phyloP scores from a whole-genome alignment of 495 filamentous ascomycete genomes.

The Annulohypoxylon nitens region DNA sequence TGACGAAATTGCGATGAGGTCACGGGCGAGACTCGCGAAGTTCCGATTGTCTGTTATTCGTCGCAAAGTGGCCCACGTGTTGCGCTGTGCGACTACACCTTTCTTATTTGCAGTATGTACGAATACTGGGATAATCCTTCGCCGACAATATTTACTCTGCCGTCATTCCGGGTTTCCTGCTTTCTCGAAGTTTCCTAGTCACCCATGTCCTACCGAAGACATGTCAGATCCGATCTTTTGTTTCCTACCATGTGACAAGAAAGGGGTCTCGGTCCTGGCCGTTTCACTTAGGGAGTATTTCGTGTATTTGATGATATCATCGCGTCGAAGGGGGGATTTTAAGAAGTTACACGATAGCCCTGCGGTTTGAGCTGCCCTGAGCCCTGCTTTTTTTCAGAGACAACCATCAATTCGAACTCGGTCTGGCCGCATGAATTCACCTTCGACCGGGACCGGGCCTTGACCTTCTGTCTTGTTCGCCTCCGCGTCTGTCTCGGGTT shows the following conservation, averaged over 20 bases:
- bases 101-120: neutral
- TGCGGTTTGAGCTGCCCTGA: neutral
- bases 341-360: neutral
- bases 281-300: conserved; percentile 12
- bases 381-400: neutral
- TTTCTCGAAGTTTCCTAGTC: conserved; percentile 4
- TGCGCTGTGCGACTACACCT: conserved; percentile 37
- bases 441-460: neutral
- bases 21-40: neutral
- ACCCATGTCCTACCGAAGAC: neutral
- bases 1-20: neutral
- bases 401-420: conserved; percentile 11
- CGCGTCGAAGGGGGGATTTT: neutral
- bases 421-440: conserved; percentile 19
- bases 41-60: neutral
- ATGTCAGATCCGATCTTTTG: conserved; percentile 9
- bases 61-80: conserved; percentile 34
- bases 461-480: conserved; percentile 14
- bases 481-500: conserved; percentile 28
- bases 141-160: conserved; percentile 13
- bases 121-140: conserved; percentile 41
- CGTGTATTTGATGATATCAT: conserved; percentile 17
- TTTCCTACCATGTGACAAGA: neutral
- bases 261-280: conserved; percentile 13
- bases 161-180: neutral